These are phyloP conservation scores for Cordyceps tenuipes DNA, from an alignment of 2,329 filamentous ascomycete genomes.

Conservation along the genomic window DNA sequence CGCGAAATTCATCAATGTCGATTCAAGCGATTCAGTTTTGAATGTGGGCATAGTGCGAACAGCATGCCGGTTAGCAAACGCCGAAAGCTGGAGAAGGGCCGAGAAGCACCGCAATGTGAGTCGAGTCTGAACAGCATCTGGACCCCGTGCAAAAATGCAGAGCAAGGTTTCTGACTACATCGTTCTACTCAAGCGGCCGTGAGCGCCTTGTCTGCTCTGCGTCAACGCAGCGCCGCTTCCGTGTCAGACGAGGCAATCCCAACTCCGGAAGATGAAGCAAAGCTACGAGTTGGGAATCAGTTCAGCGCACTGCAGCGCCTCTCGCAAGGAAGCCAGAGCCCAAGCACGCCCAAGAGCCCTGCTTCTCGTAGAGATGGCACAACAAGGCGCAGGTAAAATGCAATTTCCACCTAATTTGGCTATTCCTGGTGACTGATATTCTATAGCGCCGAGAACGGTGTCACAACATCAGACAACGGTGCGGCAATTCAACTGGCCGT, in stretches of 20 bases:
- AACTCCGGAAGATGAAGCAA: neutral
- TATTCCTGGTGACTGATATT: neutral
- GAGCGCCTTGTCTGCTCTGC: conserved; percentile 29
- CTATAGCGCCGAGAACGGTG: neutral
- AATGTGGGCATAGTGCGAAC: neutral
- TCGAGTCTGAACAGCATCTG: conserved; percentile 10
- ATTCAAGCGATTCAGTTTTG: neutral
- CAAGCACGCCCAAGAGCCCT: neutral
- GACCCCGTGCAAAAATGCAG: neutral
- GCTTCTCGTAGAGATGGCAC: neutral
- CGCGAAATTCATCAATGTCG: neutral
- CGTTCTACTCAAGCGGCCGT: conserved; percentile 20
- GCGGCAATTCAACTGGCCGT: conserved; percentile 5
- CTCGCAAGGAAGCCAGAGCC: neutral
- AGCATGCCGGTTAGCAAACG: conserved; percentile 26
- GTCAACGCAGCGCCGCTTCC: conserved; percentile 18
- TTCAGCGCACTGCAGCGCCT: conserved; percentile 10
- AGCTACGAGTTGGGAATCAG: neutral
- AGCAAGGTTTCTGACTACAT: neutral
- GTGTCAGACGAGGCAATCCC: neutral
- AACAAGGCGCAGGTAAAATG: neutral
- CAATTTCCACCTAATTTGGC: neutral
- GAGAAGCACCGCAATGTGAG: conserved; percentile 24
- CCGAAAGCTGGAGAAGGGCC: conserved; percentile 27
- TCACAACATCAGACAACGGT: neutral